Evolutionary conservation across 176 grass and related monocot genomes (phyloP), one percentile per base, ranked within the genome.

Genomic region (Triticum dicoccoides): DNA sequence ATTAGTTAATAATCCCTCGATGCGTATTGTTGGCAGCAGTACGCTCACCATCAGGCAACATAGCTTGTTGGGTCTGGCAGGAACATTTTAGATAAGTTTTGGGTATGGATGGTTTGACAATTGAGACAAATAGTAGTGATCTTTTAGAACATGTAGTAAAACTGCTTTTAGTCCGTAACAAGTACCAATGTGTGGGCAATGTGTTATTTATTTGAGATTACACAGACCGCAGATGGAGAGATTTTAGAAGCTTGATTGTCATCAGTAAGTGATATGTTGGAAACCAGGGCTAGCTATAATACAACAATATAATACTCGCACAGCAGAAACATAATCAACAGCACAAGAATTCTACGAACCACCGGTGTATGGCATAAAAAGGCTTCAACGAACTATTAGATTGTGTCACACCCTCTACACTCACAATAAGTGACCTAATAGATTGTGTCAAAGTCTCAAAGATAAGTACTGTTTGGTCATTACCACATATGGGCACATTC

Each of bases 401-500:
- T 82, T 38, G 5, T 4, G 5, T 62, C 52, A 82, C 68, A 32
- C 47, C 74, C 74, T 77, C 74, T 59, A 21, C 27, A 8, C 15
- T 29, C 39, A 78, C 69, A 78, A 85, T 45, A 11, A 79, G 42
- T 8, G 54, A 68, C 80, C 38, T 20, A 88, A 84, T 51, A 63
- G 25, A 73, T 69, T 80, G 49, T 35, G 11, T 80, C 13, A 84
- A 47, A 42, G 41, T 42, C 41, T 42, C 41, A 42, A 42, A 17
- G 71, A 76, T 49, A 87, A 81, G 51, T 14, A 52, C 52, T 86
- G 56, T 74, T 79, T 88, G 69, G 56, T 90, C 79, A 84, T 96
- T 96, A 98, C 96, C 96, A 98, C 92, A 98, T 94, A 91, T 98
- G 96, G 67, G 88, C 86, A 17, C 96, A 98, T 84, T 98, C 93